These are phyloP conservation scores for Penicillium sp. DNA, from an alignment of 2,329 filamentous ascomycete species.

Conservation along the genomic window DNA sequence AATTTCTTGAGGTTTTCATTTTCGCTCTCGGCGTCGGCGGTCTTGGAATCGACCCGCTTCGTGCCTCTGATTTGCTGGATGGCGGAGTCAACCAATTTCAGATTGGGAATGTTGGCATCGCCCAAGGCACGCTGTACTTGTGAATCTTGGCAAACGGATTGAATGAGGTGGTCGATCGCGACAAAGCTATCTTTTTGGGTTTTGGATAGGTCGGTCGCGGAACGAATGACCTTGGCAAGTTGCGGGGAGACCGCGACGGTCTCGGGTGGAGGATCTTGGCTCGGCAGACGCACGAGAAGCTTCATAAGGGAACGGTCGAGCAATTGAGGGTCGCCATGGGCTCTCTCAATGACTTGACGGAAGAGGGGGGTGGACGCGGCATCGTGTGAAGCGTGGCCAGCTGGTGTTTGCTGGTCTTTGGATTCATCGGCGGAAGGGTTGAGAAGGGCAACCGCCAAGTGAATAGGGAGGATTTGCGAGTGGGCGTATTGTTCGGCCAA, in stretches of 20 bases:
- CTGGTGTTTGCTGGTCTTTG: constrained; percentile 72
- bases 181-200: constrained; percentile 97
- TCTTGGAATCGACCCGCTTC: constrained; percentile 90
- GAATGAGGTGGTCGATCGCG: constrained; percentile 90
- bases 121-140: constrained; percentile 67
- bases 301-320: constrained; percentile 90
- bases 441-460: constrained; percentile 62
- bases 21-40: constrained; percentile 82
- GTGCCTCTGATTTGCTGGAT: constrained; percentile 88
- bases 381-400: constrained; percentile 59
- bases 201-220: constrained; percentile 84
- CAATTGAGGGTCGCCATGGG: constrained; percentile 83
- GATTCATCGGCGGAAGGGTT: constrained; percentile 52
- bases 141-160: constrained; percentile 71
- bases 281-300: constrained; percentile 79
- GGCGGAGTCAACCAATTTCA: constrained; percentile 85
- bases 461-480: constrained; percentile 81
- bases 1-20: constrained; percentile 97
- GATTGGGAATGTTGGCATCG: constrained; percentile 85
- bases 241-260: constrained; percentile 73
- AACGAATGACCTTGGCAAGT: constrained; percentile 74
- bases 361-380: constrained; percentile 68
- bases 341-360: constrained; percentile 87
- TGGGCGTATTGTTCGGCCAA: constrained; percentile 87
- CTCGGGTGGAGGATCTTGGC: constrained; percentile 91